These are phyloP conservation scores for Lactarius hatsudake DNA, from an alignment of 768 basidiomycete genomes.

Conservation along the genomic window DNA sequence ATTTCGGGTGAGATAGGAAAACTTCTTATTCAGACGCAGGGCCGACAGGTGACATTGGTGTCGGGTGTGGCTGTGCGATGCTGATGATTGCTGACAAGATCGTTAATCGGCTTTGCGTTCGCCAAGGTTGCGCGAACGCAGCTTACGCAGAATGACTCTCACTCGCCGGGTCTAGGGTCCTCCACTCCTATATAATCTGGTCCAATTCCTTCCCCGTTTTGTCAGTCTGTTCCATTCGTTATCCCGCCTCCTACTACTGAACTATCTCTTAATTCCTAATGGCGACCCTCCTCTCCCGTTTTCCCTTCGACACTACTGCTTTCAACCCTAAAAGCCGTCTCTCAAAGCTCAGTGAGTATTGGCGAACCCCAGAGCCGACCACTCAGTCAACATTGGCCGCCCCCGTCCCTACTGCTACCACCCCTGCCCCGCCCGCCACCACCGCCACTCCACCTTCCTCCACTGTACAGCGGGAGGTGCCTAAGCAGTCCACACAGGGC, in stretches of 20 bases:
- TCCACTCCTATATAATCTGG: not conserved
- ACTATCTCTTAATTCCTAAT: not conserved
- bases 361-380: not conserved
- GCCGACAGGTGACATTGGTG: not conserved
- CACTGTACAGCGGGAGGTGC: not conserved
- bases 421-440: not conserved
- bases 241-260: not conserved
- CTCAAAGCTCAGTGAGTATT: constrained; percentile 11
- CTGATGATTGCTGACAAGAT: not conserved
- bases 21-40: not conserved
- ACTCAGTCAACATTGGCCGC: not conserved
- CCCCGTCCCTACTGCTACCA: not conserved
- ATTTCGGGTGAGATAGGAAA: not conserved
- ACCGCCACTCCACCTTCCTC: not conserved
- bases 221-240: not conserved
- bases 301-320: constrained; percentile 14
- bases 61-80: not conserved
- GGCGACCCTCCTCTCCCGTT: constrained; percentile 17
- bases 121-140: not conserved
- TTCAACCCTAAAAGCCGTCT: not conserved
- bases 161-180: constrained; percentile 6
- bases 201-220: not conserved
- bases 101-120: not conserved
- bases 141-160: not conserved
- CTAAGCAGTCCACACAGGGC: not conserved